phyloP scores from a whole-genome alignment of 2,329 filamentous ascomycete species.

The Lecanicillium sp. region DNA sequence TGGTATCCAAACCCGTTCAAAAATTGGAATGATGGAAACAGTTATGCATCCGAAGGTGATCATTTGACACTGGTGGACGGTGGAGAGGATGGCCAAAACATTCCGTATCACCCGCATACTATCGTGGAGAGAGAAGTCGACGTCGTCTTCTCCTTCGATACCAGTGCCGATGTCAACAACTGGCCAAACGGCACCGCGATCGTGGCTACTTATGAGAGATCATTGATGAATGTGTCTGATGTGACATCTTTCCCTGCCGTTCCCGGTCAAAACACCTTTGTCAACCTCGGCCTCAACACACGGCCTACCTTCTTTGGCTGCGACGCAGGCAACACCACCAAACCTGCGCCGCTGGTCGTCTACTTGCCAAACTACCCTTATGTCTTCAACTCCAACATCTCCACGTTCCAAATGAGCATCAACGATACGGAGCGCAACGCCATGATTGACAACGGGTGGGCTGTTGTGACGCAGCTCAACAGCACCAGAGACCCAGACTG shows the following conservation, averaged over 20 bases:
- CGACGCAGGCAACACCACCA: constrained; percentile 45
- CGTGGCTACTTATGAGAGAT: constrained; percentile 48
- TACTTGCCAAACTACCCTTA: constrained; percentile 80
- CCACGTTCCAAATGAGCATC: constrained; percentile 65
- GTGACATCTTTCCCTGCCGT: constrained; percentile 51
- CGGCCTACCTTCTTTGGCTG: constrained; percentile 58
- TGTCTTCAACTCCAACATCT: constrained; percentile 65
- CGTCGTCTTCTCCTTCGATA: constrained; percentile 58
- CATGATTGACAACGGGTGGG: constrained; percentile 81
- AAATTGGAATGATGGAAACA: constrained; percentile 39
- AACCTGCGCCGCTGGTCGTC: constrained; percentile 61
- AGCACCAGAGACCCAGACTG: constrained; percentile 65
- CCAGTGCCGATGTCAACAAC: constrained; percentile 49
- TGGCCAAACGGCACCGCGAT: constrained; percentile 56
- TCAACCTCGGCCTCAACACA: constrained; percentile 49
- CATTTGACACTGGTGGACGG: constrained; percentile 70
- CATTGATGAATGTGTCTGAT: constrained; percentile 37
- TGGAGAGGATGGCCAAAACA: constrained; percentile 70
- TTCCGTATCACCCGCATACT: constrained; percentile 62
- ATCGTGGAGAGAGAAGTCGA: constrained; percentile 44
- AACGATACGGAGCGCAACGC: constrained; percentile 58
- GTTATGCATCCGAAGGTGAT: constrained; percentile 32
- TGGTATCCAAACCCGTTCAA: constrained; percentile 53
- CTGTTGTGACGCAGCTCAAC: constrained; percentile 77
- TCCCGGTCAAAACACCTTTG: constrained; percentile 46